Evolutionary conservation across 1,284 basidiomycete genomes (phyloP).

Genomic region (Neonothopanus nambi): DNA sequence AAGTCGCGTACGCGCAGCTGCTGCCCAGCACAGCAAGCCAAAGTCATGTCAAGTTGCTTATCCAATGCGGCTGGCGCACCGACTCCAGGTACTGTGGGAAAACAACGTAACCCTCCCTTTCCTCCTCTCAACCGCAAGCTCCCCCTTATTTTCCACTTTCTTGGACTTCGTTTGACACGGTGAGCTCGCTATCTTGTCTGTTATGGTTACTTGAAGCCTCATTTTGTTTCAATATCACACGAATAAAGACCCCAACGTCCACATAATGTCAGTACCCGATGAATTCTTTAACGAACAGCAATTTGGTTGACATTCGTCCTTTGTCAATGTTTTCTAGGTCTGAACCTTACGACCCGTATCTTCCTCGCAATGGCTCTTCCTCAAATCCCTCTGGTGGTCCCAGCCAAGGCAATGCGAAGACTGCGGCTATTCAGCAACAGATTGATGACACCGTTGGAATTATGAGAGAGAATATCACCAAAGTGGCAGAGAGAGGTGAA

Average conservation of each 20-base stretch:
- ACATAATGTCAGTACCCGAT: constrained; percentile 18
- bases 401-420: constrained; percentile 72
- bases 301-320: neutral
- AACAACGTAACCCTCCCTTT: constrained; percentile 1
- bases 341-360: constrained; percentile 95
- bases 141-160: neutral
- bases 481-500: constrained; percentile 95
- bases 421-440: constrained; percentile 89
- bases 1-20: too few relatives aligned
- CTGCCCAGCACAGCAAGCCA: too few relatives aligned
- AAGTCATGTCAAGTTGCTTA: too few relatives aligned
- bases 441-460: constrained; percentile 95
- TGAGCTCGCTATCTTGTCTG: constrained; percentile 4
- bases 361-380: constrained; percentile 77
- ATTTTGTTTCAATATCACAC: neutral
- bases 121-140: neutral
- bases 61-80: too few relatives aligned
- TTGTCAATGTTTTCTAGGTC: constrained; percentile 49
- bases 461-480: constrained; percentile 97
- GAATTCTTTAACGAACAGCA: neutral
- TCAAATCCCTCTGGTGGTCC: constrained; percentile 54
- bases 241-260: constrained; percentile 8
- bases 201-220: neutral
- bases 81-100: too few relatives aligned
- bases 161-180: constrained; percentile 17